Evolutionary conservation across 257 asterid genomes (phyloP), one percentile per base, ranked within the genome.

Genomic region (Rubia yunnanensis): DNA sequence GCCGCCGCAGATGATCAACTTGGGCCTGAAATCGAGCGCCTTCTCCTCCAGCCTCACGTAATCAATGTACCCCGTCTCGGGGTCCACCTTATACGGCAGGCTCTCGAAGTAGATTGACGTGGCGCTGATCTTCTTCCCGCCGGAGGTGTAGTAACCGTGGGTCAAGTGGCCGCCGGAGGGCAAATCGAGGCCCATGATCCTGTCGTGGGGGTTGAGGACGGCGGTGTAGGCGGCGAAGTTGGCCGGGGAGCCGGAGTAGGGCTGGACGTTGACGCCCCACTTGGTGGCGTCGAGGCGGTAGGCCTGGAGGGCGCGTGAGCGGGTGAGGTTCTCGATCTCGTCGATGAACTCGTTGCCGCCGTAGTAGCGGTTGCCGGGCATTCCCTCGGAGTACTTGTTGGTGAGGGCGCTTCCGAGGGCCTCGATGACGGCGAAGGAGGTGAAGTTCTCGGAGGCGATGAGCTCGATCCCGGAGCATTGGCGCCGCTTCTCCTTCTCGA

Each of bases 231-330:
- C 84, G 1, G 84, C 84, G 24, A 79, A 79, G 48, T 79, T 80
- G 7, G 84, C 84, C 0, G 84, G 81, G 1, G 77, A 70, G 4
- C 84, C 84, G 1, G 79, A 73, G 49, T 80, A 81, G 0, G 85
- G 85, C 67, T 81, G 85, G 13, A 81, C 85, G 69, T 81, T 81
- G 60, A 81, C 85, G 0, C 85, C 85, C 85, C 85, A 81, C 22
- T 72, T 65, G 65, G 83, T 70, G 10, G 85, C 81, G 24, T 81
- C 85, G 17, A 81, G 73, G 46, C 78, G 73, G 52, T 75, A 81
- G 3, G 78, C 85, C n/a, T 78, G 68, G 36, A 78, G 64, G 2
- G 85, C 85, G 5, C 85, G 77, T 9, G 74, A 67, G 27, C 81
- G 69, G 20, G 83, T 77, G 4, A 80, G 58, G 68, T 80, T 80